Percentiles rank a stretch among this genome's conserved stretches.
Evolutionary conservation across 768 basidiomycete species (phyloP).

Genomic region (Ramaria rubella): DNA sequence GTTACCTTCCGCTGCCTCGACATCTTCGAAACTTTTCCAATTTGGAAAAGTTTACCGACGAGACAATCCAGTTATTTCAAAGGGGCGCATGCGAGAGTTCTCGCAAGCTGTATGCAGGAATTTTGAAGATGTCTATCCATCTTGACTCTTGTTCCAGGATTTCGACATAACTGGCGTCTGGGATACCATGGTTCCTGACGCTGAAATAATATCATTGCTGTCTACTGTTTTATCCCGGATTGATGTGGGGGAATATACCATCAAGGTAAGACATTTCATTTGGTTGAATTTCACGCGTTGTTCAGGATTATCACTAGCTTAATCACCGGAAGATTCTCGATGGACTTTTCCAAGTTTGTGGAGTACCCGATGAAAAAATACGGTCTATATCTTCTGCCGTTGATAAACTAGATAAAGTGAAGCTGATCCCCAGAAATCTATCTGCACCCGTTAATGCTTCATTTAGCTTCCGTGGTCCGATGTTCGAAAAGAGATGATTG

Average conservation of each 20-base stretch:
- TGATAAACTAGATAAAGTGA: slow-evolving; percentile 95
- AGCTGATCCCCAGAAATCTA: slow-evolving; percentile 3
- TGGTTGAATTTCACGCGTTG: neutral
- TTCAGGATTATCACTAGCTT: slow-evolving; percentile 40
- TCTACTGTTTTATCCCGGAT: slow-evolving; percentile 76
- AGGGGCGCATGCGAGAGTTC: slow-evolving; percentile 98
- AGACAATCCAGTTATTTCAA: slow-evolving; percentile 95
- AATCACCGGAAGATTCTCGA: slow-evolving; percentile 97
- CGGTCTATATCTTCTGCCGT: slow-evolving; percentile 92
- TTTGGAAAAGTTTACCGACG: slow-evolving; percentile 98
- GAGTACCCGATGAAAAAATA: slow-evolving; percentile 85
- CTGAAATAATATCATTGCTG: slow-evolving; percentile 77
- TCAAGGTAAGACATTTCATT: slow-evolving; percentile 57
- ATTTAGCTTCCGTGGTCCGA: slow-evolving; percentile 80
- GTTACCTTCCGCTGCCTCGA: slow-evolving; percentile 79
- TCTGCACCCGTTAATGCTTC: neutral
- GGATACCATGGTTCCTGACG: slow-evolving; percentile 98
- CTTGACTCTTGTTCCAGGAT: slow-evolving; percentile 46
- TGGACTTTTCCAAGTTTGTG: slow-evolving; percentile 94
- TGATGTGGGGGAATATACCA: slow-evolving; percentile 88
- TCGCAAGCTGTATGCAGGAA: slow-evolving; percentile 74
- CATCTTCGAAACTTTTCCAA: slow-evolving; percentile 86
- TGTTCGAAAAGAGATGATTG: slow-evolving; percentile 94
- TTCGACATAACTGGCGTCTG: slow-evolving; percentile 89
- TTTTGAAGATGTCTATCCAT: neutral